Percentiles rank a stretch among this genome's conserved stretches.
phyloP scores from a whole-genome alignment of 176 grass and related monocot species.

The Guadua angustifolia region DNA sequence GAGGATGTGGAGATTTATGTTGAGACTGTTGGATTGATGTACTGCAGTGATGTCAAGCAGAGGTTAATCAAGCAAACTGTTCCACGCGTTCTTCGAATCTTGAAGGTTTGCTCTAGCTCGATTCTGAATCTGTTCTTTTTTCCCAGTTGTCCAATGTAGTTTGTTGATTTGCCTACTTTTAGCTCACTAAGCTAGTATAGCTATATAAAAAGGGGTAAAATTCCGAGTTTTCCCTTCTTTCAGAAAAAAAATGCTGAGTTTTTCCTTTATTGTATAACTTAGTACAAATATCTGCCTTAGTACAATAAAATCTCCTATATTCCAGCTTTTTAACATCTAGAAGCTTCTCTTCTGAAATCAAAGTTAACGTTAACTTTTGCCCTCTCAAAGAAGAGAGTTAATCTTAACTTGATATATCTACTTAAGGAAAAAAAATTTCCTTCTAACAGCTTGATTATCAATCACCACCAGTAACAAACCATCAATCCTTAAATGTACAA shows the following conservation, averaged over 20 bases:
- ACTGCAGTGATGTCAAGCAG: slow-evolving; percentile 82
- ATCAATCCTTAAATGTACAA: not conserved
- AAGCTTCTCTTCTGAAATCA: not conserved
- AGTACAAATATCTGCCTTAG: not conserved
- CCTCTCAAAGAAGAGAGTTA: not conserved
- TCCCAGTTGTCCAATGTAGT: not conserved
- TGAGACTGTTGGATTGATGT: slow-evolving; percentile 86
- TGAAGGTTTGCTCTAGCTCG: slow-evolving; percentile 65
- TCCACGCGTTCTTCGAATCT: slow-evolving; percentile 66
- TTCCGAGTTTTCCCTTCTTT: not conserved
- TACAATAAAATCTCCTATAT: not conserved
- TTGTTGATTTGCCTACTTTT: not conserved
- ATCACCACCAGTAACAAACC: not conserved
- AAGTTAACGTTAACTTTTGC: slow-evolving; percentile 1
- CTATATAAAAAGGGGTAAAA: not conserved
- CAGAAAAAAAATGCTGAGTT: not conserved
- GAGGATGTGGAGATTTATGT: slow-evolving; percentile 96
- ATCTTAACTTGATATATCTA: slow-evolving; percentile 11
- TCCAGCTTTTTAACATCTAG: not conserved
- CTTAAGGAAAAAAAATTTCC: not conserved
- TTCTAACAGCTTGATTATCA: slow-evolving; percentile 17
- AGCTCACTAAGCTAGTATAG: not conserved
- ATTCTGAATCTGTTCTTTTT: not conserved
- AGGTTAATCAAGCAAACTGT: slow-evolving; percentile 88
- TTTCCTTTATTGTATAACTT: not conserved